phyloP scores from a whole-genome alignment of 2,329 filamentous ascomycete genomes.

The Magnaporthiopsis poae region DNA sequence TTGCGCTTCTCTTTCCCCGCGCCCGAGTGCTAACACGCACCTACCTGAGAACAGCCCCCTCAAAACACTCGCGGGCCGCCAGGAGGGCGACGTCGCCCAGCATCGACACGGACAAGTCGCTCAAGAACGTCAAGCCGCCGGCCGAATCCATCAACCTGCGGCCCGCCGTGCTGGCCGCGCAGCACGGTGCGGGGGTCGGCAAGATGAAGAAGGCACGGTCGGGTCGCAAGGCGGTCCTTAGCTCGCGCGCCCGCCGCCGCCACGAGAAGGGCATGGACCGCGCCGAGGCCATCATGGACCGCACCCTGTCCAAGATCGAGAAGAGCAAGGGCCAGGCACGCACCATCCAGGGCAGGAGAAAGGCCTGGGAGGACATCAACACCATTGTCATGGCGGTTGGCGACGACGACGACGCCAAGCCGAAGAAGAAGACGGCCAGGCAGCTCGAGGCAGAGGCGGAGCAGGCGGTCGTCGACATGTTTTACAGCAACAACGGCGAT shows the following conservation, averaged over 20 bases:
- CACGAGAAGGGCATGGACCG: slow-evolving; percentile 49
- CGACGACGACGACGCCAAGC: not conserved
- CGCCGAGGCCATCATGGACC: slow-evolving; percentile 50
- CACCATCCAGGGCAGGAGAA: slow-evolving; percentile 38
- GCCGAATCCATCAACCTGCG: slow-evolving; percentile 38
- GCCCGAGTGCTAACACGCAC: not conserved
- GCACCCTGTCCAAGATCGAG: slow-evolving; percentile 45
- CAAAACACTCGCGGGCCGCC: slow-evolving; percentile 63
- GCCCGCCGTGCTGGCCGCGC: slow-evolving; percentile 59
- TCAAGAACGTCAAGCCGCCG: slow-evolving; percentile 49
- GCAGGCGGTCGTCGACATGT: slow-evolving; percentile 10
- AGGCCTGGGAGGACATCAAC: slow-evolving; percentile 52
- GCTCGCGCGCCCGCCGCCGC: slow-evolving; percentile 43
- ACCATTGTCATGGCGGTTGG: slow-evolving; percentile 4
- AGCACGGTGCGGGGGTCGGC: slow-evolving; percentile 54
- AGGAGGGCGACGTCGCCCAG: slow-evolving; percentile 61
- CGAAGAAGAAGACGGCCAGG: slow-evolving; percentile 9
- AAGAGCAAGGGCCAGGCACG: slow-evolving; percentile 42
- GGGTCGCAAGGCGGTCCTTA: slow-evolving; percentile 43
- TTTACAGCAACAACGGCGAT: slow-evolving; percentile 10
- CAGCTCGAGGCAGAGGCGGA: slow-evolving; percentile 10
- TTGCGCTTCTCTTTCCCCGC: not conserved
- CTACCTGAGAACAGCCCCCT: slow-evolving; percentile 37
- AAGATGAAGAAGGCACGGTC: slow-evolving; percentile 50
- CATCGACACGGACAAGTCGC: slow-evolving; percentile 62